These are phyloP conservation scores for Rhodamnia rubescens DNA, from an alignment of 345 rosid genomes.

Conservation along the genomic window DNA sequence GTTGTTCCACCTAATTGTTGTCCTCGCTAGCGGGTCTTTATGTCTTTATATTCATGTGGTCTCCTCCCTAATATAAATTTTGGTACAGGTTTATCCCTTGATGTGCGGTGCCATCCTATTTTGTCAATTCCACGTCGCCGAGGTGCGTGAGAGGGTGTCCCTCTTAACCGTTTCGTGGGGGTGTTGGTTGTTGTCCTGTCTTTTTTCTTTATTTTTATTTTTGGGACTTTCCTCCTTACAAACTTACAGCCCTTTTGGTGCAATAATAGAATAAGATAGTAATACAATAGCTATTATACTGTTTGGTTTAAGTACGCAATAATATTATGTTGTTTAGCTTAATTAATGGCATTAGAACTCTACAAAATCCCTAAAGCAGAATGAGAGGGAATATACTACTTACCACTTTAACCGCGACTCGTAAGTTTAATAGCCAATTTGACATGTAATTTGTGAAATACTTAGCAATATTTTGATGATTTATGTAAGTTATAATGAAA, in stretches of 20 bases:
- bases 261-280: neutral
- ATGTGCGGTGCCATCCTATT: no score
- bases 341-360: neutral
- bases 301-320: neutral
- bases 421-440: neutral
- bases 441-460: neutral
- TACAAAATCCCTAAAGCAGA: neutral
- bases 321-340: neutral
- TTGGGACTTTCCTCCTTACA: neutral
- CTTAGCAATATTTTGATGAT: neutral
- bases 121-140: no score
- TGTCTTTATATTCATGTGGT: no score
- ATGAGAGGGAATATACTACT: neutral
- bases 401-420: neutral
- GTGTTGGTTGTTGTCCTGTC: no score
- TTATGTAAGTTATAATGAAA: neutral
- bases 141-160: no score
- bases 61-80: no score
- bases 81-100: no score
- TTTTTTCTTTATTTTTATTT: no score
- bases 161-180: no score
- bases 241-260: neutral
- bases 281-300: neutral
- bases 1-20: neutral
- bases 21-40: no score